Evolutionary conservation across 2,329 filamentous ascomycete genomes (phyloP).

Genomic region (Stachybotrys elegans): DNA sequence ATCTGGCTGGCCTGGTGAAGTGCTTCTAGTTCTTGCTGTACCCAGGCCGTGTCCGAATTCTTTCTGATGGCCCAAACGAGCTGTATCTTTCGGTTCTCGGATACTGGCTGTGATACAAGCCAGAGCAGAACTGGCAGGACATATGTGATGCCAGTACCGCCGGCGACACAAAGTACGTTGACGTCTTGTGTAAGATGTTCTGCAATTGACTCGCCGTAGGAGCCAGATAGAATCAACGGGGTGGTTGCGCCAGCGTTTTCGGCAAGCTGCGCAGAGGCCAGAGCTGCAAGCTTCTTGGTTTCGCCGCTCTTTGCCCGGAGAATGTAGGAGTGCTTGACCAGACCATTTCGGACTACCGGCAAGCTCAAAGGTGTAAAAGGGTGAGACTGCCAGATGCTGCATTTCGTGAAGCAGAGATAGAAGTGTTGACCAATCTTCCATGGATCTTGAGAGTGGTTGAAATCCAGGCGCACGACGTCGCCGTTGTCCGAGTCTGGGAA

Average conservation of each 20-base stretch:
- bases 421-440: conserved; percentile 69
- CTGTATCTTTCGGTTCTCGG: conserved; percentile 42
- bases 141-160: conserved; percentile 35
- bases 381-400: conserved; percentile 67
- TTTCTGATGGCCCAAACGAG: conserved; percentile 63
- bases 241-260: conserved; percentile 31
- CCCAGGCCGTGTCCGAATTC: conserved; percentile 50
- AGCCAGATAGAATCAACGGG: conserved; percentile 55
- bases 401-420: conserved; percentile 61
- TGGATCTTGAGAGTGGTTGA: conserved; percentile 52
- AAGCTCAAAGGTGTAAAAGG: conserved; percentile 62
- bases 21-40: conserved; percentile 48
- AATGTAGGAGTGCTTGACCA: conserved; percentile 49
- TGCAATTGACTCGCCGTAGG: conserved; percentile 52
- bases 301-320: conserved; percentile 55
- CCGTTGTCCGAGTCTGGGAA: conserved; percentile 54
- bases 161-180: conserved; percentile 34
- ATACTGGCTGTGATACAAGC: conserved; percentile 36
- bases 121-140: conserved; percentile 31
- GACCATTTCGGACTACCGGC: conserved; percentile 34
- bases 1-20: conserved; percentile 32
- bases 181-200: conserved; percentile 33
- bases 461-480: conserved; percentile 61
- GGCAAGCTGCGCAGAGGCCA: conserved; percentile 34
- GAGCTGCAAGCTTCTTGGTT: conserved; percentile 47